Evolutionary conservation across 192 early-diverging fungal genomes (phyloP), one percentile per base, ranked within the genome.

Genomic region (Helicostylum pulchrum): DNA sequence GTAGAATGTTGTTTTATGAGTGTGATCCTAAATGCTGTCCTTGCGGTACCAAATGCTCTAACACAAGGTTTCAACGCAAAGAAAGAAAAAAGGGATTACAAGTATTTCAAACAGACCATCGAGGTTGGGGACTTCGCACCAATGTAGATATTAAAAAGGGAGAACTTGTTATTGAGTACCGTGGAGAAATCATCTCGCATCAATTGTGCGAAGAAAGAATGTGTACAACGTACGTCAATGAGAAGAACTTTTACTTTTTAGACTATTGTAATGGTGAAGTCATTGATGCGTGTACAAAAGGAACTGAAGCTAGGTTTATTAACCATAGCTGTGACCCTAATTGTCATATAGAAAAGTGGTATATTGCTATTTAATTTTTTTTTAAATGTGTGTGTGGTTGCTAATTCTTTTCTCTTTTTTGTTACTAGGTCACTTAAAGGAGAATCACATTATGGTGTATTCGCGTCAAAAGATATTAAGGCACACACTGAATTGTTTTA

Each of bases 271-370:
- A 79, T 9, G 82, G 84, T 2, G 90, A 92, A 58, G 92, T 94
- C 15, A 80, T 94, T 20, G 92, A 94, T 76, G 92, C 83, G 14
- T 83, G 81, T 43, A 56, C 76, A 52, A 91, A 91, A 51, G 92
- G 92, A 7, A 90, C 88, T 8, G 83, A 86, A 8, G 92, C 92
- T 45, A 77, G 92, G 44, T 94, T 92, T 71, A 84, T 92, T 14
- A 94, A 94, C 64, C 92, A 94, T 66, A 78, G 84, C 21, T 94
- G 92, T 63, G 83, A 84, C 10, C 92, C 92, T 5, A 94, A 94
- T 64, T 93, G 92, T 76, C 87, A 87, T 52, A 94, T 94, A 43
- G 92, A 94, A 70, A 94, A 92, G 72, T 94, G 92, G 92, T 90
- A 68, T 71, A 14, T 26, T 26, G 26, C 26, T 26, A 26, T 26